Evolutionary conservation across 306 rosid genomes (phyloP), one percentile per base, ranked within the genome.

Genomic region (Cicer cuneatum): DNA sequence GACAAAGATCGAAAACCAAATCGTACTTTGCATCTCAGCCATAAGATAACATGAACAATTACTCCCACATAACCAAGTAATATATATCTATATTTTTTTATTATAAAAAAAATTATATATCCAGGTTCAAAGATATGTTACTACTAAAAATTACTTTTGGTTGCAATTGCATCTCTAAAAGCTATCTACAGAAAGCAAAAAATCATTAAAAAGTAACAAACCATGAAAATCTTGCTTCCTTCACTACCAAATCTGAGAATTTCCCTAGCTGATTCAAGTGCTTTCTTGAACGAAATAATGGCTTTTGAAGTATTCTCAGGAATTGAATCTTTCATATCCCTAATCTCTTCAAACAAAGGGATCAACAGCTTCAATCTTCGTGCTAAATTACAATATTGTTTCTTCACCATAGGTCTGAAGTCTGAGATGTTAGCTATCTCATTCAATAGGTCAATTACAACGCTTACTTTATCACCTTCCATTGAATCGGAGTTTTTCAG

Each of bases 261-360:
- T 35, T 88, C 90, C 76, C 39, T 87, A 0, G 98, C 92, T 24
- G 96, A 89, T 74, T 86, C 75, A 10, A 94, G 86, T 63, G 96
- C 87, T 43, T 80, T 81, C 65, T 74, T 89, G 71, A 94, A 92
- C 19, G 80, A 75, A n/a, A 81, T 33, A 65, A 94, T 52, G 59
- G 98, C 93, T 56, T 87, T 83, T 8, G 78, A 40, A 53, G 90
- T 84, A 8, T 85, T 77, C 29, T 71, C 68, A 7, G 96, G 80
- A 2, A 90, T 40, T 11, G 42, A 83, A 16, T 82, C 83, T 45
- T 85, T 86, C 78, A 78, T 75, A 64, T 95, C 98, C 71, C 93
- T 77, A 80, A 94, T 90, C 86, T 92, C 99, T 75, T 95, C 97
- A 53, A 95, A 92, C 93, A 95, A 82, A 60, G 99, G 99, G 5